phyloP scores from a whole-genome alignment of 73 alveolate species.

The Tetrahymena thermophila region DNA sequence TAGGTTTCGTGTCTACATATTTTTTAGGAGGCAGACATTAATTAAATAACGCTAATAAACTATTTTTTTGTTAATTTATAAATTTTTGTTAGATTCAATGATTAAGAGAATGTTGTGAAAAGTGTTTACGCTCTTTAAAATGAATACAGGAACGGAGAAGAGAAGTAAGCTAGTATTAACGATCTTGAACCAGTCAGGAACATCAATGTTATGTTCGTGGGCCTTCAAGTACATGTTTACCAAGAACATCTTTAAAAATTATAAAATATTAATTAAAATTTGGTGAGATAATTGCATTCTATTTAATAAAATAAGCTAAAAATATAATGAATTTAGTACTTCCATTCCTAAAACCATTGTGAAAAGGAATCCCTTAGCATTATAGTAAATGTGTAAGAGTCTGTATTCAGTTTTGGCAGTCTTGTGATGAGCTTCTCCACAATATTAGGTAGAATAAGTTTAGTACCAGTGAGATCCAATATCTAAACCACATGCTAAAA shows the following conservation, averaged over 20 bases:
- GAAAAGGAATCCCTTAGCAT: constrained; percentile 13
- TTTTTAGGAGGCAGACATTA: background rate
- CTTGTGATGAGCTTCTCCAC: constrained; percentile 41
- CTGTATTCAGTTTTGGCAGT: constrained; percentile 21
- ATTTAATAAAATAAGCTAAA: background rate
- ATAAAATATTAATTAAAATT: background rate
- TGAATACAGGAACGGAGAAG: background rate
- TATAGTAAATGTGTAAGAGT: constrained; percentile 22
- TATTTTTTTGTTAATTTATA: background rate
- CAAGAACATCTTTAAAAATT: background rate
- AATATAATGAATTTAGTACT: background rate
- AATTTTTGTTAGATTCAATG: background rate
- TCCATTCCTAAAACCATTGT: constrained; percentile 27
- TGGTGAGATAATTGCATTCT: background rate
- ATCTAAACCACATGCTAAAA: constrained; percentile 39
- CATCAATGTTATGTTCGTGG: background rate
- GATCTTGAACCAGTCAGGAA: background rate
- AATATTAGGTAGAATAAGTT: constrained; percentile 31
- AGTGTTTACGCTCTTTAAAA: background rate
- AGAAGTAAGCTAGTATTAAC: background rate
- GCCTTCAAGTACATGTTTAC: background rate
- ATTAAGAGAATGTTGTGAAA: background rate
- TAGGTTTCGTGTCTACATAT: background rate
- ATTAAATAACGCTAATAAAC: background rate
- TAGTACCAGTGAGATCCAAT: constrained; percentile 42